These are phyloP conservation scores for Wickerhamomyces sp. DNA, from an alignment of 1,139 yeast genomes.

Conservation along the genomic window DNA sequence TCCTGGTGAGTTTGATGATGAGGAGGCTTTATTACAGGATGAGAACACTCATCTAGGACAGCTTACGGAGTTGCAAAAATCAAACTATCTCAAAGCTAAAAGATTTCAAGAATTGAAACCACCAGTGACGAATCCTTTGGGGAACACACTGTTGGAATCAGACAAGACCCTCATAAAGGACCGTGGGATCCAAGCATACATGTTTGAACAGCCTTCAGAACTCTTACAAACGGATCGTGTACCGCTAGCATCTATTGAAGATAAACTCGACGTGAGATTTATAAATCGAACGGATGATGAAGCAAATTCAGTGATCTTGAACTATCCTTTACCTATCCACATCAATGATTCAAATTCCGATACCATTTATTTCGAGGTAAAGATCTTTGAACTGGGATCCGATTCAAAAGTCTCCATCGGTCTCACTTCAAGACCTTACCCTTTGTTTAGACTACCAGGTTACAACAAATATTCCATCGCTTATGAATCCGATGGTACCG, in stretches of 20 bases:
- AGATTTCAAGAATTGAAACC: slow-evolving; percentile 33
- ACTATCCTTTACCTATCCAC: slow-evolving; percentile 57
- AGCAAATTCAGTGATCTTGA: slow-evolving; percentile 46
- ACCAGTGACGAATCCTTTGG: slow-evolving; percentile 36
- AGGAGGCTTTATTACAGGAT: slow-evolving; percentile 27
- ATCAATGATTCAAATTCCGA: slow-evolving; percentile 40
- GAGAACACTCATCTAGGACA: slow-evolving; percentile 29
- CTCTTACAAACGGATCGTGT: slow-evolving; percentile 21
- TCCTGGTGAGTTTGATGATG: slow-evolving; percentile 34
- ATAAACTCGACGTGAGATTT: slow-evolving; percentile 57
- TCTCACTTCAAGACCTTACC: slow-evolving; percentile 82
- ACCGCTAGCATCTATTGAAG: slow-evolving; percentile 47
- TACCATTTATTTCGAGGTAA: slow-evolving; percentile 68
- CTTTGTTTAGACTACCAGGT: slow-evolving; percentile 86
- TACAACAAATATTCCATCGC: slow-evolving; percentile 74
- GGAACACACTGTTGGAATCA: slow-evolving; percentile 31
- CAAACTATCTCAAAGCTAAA: slow-evolving; percentile 31
- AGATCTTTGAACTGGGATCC: slow-evolving; percentile 45
- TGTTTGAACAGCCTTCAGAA: slow-evolving; percentile 29
- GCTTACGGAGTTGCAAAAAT: slow-evolving; percentile 30
- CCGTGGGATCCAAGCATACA: slow-evolving; percentile 44
- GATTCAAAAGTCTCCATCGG: slow-evolving; percentile 57
- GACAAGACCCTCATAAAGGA: slow-evolving; percentile 38
- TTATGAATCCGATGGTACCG: slow-evolving; percentile 79
- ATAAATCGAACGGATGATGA: slow-evolving; percentile 23